Conservation (phyloP, 768 basidiomycete species). For the Boletus coccyginus region DNA sequence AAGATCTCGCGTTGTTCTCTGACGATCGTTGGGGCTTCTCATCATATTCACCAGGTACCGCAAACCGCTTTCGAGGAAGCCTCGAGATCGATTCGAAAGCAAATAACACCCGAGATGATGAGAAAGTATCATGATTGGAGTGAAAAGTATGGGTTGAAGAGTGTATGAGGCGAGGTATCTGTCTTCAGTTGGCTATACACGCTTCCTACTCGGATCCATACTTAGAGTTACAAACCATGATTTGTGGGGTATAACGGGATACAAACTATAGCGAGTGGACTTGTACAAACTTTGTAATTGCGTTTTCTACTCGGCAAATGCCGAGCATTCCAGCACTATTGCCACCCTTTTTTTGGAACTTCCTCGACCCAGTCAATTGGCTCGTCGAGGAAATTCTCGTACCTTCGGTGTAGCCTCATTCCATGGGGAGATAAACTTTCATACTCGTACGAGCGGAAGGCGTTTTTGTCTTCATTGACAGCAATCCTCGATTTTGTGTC, state of each 20-base stretch:
- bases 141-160: constrained; percentile 27
- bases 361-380: constrained; percentile 29
- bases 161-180: constrained; percentile 6
- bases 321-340: not conserved
- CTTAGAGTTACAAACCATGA: not conserved
- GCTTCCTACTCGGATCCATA: not conserved
- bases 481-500: not conserved
- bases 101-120: constrained; percentile 83
- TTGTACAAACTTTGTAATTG: too few species aligned
- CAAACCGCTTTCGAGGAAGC: constrained; percentile 71
- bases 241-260: too few species aligned
- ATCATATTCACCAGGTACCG: constrained; percentile 55
- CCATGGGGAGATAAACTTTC: constrained; percentile 29
- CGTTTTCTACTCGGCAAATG: not conserved
- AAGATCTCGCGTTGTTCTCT: constrained; percentile 27
- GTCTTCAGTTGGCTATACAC: not conserved
- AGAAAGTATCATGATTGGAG: constrained; percentile 73
- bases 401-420: constrained; percentile 31
- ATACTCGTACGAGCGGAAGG: constrained; percentile 5
- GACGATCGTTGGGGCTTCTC: not conserved
- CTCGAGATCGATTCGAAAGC: constrained; percentile 65
- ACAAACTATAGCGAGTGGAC: too few species aligned
- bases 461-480: not conserved
- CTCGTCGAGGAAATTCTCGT: constrained; percentile 14
- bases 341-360: not conserved